phyloP scores from a whole-genome alignment of 1,139 yeast species.

The Geotrichum candidum region DNA sequence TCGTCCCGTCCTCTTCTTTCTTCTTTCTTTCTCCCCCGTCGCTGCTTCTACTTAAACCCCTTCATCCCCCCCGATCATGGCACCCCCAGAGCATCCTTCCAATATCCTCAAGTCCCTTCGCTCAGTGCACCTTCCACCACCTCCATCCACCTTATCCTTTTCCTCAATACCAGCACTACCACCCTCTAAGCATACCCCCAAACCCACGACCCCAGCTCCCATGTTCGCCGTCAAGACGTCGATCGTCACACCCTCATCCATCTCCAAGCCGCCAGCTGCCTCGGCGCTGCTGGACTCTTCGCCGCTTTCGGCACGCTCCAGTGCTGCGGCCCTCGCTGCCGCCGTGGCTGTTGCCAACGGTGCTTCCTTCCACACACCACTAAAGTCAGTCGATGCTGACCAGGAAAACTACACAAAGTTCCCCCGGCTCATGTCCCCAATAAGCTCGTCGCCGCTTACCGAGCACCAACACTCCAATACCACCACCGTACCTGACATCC shows the following conservation, averaged over 20 bases:
- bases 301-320: constrained; percentile 1
- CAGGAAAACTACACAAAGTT: constrained; percentile 11
- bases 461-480: neutral
- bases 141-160: constrained; percentile 31
- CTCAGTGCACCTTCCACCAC: constrained; percentile 43
- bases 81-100: constrained; percentile 24
- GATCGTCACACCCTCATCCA: constrained; percentile 1
- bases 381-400: constrained; percentile 6
- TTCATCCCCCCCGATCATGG: neutral
- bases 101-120: constrained; percentile 40
- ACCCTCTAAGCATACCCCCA: neutral
- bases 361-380: neutral
- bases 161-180: neutral
- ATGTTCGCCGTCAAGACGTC: neutral
- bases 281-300: constrained; percentile 1
- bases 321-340: constrained; percentile 12
- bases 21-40: neutral
- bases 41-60: neutral
- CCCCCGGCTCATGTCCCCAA: constrained; percentile 13
- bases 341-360: constrained; percentile 13
- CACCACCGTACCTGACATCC: neutral
- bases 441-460: constrained; percentile 10
- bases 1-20: neutral
- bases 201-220: neutral
- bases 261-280: neutral